These are phyloP conservation scores for Fusarium domesticum DNA, from an alignment of 2,329 filamentous ascomycete species.

Conservation along the genomic window DNA sequence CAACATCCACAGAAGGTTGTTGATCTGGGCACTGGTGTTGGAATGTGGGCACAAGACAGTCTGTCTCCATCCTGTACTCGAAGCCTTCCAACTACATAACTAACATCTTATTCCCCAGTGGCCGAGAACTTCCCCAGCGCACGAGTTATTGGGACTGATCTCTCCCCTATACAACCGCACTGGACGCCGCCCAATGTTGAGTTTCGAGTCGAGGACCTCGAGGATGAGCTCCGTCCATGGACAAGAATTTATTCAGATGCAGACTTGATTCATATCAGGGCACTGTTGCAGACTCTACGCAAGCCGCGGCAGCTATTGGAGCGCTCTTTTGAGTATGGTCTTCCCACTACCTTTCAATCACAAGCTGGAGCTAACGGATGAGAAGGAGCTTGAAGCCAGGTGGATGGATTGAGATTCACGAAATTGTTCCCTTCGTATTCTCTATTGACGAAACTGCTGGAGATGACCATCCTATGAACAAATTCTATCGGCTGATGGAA, in stretches of 20 bases:
- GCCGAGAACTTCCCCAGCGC: constrained; percentile 46
- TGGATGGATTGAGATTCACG: constrained; percentile 42
- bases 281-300: constrained; percentile 49
- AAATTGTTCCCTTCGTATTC: constrained; percentile 32
- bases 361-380: constrained; percentile 9
- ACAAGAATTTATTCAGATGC: constrained; percentile 38
- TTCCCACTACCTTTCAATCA: neutral
- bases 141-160: constrained; percentile 44
- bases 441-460: constrained; percentile 33
- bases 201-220: constrained; percentile 43
- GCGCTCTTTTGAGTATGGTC: constrained; percentile 43
- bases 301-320: constrained; percentile 49
- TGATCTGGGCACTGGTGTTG: constrained; percentile 49
- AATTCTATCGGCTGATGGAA: constrained; percentile 33
- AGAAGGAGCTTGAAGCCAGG: constrained; percentile 36
- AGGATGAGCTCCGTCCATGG: constrained; percentile 36
- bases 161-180: constrained; percentile 43
- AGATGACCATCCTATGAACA: constrained; percentile 32
- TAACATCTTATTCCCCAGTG: constrained; percentile 34
- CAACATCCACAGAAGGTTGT: constrained; percentile 47
- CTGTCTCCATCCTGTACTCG: constrained; percentile 13
- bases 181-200: constrained; percentile 56
- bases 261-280: constrained; percentile 54
- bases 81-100: constrained; percentile 3
- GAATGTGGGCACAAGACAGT: constrained; percentile 56